Evolutionary conservation across 2,329 filamentous ascomycete species (phyloP).

Genomic region (Fusarium albosuccineum): DNA sequence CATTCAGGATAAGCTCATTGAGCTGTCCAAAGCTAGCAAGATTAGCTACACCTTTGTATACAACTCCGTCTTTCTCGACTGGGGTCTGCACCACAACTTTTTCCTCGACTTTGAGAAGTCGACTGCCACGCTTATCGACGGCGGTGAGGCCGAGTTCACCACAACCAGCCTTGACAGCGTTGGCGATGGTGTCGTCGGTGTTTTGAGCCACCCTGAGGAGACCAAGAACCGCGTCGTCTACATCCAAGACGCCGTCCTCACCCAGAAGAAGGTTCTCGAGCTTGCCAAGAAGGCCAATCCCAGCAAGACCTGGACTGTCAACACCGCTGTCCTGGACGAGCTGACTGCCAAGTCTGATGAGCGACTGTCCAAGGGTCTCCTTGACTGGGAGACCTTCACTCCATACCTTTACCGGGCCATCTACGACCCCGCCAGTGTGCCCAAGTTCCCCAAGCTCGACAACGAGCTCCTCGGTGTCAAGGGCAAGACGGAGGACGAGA

Average conservation of each 20-base stretch:
- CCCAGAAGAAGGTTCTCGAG: slow-evolving; percentile 60
- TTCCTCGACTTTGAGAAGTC: slow-evolving; percentile 56
- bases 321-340: slow-evolving; percentile 49
- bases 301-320: slow-evolving; percentile 61
- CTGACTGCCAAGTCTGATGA: slow-evolving; percentile 45
- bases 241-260: slow-evolving; percentile 58
- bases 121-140: slow-evolving; percentile 61
- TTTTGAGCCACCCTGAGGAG: slow-evolving; percentile 63
- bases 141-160: slow-evolving; percentile 63
- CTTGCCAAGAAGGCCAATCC: slow-evolving; percentile 63
- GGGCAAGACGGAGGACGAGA: slow-evolving; percentile 54
- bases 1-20: slow-evolving; percentile 55
- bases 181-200: slow-evolving; percentile 61
- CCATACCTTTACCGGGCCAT: slow-evolving; percentile 51
- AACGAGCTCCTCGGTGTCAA: slow-evolving; percentile 61
- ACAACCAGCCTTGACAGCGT: slow-evolving; percentile 62
- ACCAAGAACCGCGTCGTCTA: slow-evolving; percentile 66
- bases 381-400: slow-evolving; percentile 48
- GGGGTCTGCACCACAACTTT: slow-evolving; percentile 60
- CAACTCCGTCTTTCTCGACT: slow-evolving; percentile 71
- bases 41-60: slow-evolving; percentile 69
- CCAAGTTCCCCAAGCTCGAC: slow-evolving; percentile 53
- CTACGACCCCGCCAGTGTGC: slow-evolving; percentile 50
- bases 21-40: slow-evolving; percentile 54
- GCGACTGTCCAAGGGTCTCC: slow-evolving; percentile 48